These are phyloP conservation scores for Citrus sinensis DNA, from an alignment of 345 rosid genomes.

Conservation along the genomic window DNA sequence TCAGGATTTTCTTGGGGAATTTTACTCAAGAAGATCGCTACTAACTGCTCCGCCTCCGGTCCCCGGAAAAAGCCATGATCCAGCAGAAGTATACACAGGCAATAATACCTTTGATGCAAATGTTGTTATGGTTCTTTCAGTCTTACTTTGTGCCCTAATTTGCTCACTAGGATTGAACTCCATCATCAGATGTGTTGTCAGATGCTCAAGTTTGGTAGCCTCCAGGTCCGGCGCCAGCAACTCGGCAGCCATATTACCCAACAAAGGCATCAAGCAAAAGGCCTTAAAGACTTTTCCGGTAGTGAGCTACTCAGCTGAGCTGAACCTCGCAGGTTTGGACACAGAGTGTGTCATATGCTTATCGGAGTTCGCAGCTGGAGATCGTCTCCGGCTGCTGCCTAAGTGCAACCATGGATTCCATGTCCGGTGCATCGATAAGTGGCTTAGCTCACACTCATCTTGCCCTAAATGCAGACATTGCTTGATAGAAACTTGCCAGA, in stretches of 20 bases:
- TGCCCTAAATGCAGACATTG: constrained; percentile 97
- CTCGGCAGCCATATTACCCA: constrained; percentile 41
- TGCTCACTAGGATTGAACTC: constrained; percentile 79
- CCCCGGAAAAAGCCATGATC: constrained; percentile 22
- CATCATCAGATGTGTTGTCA: constrained; percentile 62
- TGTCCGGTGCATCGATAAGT: constrained; percentile 75
- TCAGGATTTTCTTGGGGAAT: constrained; percentile 28
- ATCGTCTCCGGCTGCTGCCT: constrained; percentile 65
- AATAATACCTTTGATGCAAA: constrained; percentile 63
- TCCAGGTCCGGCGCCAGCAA: constrained; percentile 21
- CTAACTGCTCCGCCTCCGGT: constrained; percentile 41
- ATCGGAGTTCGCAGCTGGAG: constrained; percentile 56
- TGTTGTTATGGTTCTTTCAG: constrained; percentile 73
- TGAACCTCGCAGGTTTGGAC: constrained; percentile 49
- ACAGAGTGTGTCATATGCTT: constrained; percentile 81
- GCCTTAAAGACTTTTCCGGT: constrained; percentile 68
- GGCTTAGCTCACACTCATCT: constrained; percentile 87
- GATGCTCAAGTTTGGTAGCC: constrained; percentile 44
- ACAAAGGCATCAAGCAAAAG: constrained; percentile 73
- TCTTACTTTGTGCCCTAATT: constrained; percentile 76
- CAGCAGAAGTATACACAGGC: constrained; percentile 29
- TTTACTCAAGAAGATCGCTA: constrained; percentile 51
- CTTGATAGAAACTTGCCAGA: constrained; percentile 71
- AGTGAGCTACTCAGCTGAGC: constrained; percentile 48
- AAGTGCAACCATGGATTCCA: constrained; percentile 89